Evolutionary conservation across 2,329 filamentous ascomycete genomes (phyloP).

Genomic region (Beauveria bassiana): DNA sequence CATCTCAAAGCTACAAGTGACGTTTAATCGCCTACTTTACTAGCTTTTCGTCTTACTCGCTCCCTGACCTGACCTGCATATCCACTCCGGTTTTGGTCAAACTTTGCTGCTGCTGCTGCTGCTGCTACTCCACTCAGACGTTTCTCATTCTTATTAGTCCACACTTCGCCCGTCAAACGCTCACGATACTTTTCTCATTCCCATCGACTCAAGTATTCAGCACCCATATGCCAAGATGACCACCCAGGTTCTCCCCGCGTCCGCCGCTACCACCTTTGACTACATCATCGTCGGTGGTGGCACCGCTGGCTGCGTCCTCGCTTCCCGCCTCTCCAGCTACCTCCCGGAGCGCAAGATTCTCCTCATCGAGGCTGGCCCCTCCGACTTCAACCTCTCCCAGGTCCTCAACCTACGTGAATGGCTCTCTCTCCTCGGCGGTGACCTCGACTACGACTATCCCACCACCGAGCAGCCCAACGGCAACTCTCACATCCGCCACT

Average conservation of each 20-base stretch:
- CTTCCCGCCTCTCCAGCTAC: conserved; percentile 72
- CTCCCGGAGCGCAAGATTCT: conserved; percentile 75
- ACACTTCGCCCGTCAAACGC: not conserved
- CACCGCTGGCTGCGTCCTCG: conserved; percentile 79
- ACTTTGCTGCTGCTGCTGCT: not conserved
- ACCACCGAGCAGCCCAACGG: conserved; percentile 86
- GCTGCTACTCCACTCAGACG: not conserved
- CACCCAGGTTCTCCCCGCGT: conserved; percentile 57
- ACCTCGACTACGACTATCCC: conserved; percentile 86
- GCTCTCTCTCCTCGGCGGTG: conserved; percentile 74
- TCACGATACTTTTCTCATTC: not conserved
- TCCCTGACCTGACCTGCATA: not conserved
- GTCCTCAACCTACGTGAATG: conserved; percentile 83
- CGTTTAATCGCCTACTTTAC: conserved; percentile 4
- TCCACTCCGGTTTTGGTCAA: conserved; percentile 4
- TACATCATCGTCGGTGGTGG: conserved; percentile 82
- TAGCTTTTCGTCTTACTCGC: not conserved
- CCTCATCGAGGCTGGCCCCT: conserved; percentile 81
- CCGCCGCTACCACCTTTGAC: conserved; percentile 64
- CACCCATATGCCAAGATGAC: conserved; percentile 42
- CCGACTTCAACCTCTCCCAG: conserved; percentile 80
- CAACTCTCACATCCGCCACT: conserved; percentile 88
- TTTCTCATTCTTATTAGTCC: not conserved
- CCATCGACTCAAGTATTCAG: not conserved
- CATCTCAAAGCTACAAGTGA: not conserved